Evolutionary conservation across 192 early-diverging fungal species (phyloP), one percentile per base, ranked within the genome.

Genomic region (Backusella liffmaniae): DNA sequence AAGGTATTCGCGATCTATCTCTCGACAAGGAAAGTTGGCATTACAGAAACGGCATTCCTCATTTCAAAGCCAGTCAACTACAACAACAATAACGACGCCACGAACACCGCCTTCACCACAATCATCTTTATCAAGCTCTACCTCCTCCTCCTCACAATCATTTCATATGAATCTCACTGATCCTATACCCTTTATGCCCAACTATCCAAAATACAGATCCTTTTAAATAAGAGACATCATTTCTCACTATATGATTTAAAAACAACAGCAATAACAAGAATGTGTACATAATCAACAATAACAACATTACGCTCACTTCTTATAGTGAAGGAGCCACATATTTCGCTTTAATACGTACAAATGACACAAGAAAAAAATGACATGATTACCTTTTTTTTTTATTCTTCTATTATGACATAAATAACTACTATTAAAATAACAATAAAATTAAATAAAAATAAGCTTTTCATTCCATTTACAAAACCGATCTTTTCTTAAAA

Each of bases 1-100:
- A 49, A 72, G 80, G 51, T 81, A 81, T 59, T 72, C 80, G 46
- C 59, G 80, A 73, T 81, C 80, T 13, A 68, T 81, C 30, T 73
- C 80, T 13, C 73, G 73, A 46, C 77, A 78, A 56, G 77, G 62
- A 66, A 74, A 74, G 41, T 36, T 67, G 37, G 73, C 41, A 41
- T 10, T 67, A 41, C 62, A 74, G 39, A 65, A 74, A 67, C 73
- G 23, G 32, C 62, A 74, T 18, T 65, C 41, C n/a, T 36, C 18
- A 49, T 44, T 44, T 21, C 70, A 67, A 36, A 32, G n/a, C 29
- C 66, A 67, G 56, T 26, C 73, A 67, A 67, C 73, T 12, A 42
- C 53, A 74, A 29, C 59, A 69, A 35, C 35, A 67, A 39, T n/a
- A 23, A 18, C 68, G 5, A 36, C 66, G 15, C 29, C 34, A 67